Conservation (phyloP, 2,329 filamentous ascomycete genomes). For the Fusarium armeniacum region DNA sequence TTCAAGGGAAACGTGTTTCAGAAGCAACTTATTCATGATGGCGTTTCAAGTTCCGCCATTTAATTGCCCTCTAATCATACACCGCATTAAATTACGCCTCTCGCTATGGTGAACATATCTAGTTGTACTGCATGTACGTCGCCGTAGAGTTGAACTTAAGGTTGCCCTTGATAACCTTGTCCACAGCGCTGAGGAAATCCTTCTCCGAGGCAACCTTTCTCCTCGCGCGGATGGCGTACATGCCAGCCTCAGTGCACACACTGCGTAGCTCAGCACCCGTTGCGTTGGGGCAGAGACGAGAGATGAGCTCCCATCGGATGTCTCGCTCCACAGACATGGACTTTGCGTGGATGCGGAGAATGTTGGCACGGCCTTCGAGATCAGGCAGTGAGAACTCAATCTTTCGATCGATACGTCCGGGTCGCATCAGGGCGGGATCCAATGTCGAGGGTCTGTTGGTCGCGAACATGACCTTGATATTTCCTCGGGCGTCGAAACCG, state of each 20-base stretch:
- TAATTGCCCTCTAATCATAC: slow-evolving; percentile 54
- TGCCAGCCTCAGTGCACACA: slow-evolving; percentile 97
- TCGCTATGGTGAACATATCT: slow-evolving; percentile 56
- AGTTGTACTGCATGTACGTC: slow-evolving; percentile 99
- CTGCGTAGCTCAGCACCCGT: slow-evolving; percentile 96
- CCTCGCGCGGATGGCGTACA: slow-evolving; percentile 95
- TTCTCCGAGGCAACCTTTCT: slow-evolving; percentile 99
- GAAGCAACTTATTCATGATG: slow-evolving; percentile 44
- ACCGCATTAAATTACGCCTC: slow-evolving; percentile 51
- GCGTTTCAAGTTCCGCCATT: slow-evolving; percentile 47
- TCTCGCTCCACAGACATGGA: slow-evolving; percentile 99
- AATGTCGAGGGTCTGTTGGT: slow-evolving; percentile 96
- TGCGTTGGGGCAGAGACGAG: slow-evolving; percentile 94
- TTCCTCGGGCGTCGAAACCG: slow-evolving; percentile 94
- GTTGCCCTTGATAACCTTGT: slow-evolving; percentile 99
- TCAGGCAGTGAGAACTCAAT: slow-evolving; percentile 98
- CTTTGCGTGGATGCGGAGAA: slow-evolving; percentile 98
- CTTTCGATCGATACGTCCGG: slow-evolving; percentile 97
- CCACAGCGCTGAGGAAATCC: slow-evolving; percentile 96
- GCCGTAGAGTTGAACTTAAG: slow-evolving; percentile 99
- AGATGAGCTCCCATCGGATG: slow-evolving; percentile 99
- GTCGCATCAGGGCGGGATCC: slow-evolving; percentile 96
- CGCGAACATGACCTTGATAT: slow-evolving; percentile 99
- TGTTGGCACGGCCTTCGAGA: slow-evolving; percentile 96
- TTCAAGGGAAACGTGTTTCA: slow-evolving; percentile 3